These are phyloP conservation scores for Exophiala xenobiotica DNA, from an alignment of 2,329 filamentous ascomycete genomes.

Conservation along the genomic window DNA sequence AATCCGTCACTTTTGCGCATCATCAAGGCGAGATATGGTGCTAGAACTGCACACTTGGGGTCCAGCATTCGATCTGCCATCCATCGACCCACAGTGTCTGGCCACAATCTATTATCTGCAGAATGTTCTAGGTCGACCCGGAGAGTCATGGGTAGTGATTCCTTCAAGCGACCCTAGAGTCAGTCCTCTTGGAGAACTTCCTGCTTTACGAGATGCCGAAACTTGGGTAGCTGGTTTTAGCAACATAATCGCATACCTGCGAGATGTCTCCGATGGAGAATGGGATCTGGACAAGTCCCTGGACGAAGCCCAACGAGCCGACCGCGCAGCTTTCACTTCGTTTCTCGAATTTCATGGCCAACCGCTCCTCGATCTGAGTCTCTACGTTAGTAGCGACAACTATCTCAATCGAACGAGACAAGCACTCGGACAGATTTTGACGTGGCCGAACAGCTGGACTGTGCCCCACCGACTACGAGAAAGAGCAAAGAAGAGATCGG, in stretches of 20 bases:
- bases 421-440: constrained; percentile 74
- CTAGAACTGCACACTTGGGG: constrained; percentile 87
- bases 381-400: constrained; percentile 88
- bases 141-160: constrained; percentile 66
- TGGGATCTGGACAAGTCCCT: constrained; percentile 51
- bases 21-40: constrained; percentile 43
- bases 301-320: constrained; percentile 45
- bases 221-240: constrained; percentile 54
- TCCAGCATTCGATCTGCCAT: constrained; percentile 81
- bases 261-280: constrained; percentile 45
- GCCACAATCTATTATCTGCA: constrained; percentile 77
- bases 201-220: constrained; percentile 56
- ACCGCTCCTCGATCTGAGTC: constrained; percentile 76
- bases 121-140: constrained; percentile 52
- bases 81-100: constrained; percentile 87
- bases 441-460: constrained; percentile 86
- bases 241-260: constrained; percentile 55
- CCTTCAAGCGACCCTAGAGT: constrained; percentile 70
- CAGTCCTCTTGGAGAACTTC: constrained; percentile 63
- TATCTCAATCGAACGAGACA: constrained; percentile 76
- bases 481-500: constrained; percentile 67
- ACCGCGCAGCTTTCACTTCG: constrained; percentile 52
- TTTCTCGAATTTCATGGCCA: constrained; percentile 75
- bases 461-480: constrained; percentile 72
- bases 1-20: constrained; percentile 1